Base-by-base conservation (phyloP, 2,329 filamentous ascomycete genomes). In the Aplosporella prunicola region DNA sequence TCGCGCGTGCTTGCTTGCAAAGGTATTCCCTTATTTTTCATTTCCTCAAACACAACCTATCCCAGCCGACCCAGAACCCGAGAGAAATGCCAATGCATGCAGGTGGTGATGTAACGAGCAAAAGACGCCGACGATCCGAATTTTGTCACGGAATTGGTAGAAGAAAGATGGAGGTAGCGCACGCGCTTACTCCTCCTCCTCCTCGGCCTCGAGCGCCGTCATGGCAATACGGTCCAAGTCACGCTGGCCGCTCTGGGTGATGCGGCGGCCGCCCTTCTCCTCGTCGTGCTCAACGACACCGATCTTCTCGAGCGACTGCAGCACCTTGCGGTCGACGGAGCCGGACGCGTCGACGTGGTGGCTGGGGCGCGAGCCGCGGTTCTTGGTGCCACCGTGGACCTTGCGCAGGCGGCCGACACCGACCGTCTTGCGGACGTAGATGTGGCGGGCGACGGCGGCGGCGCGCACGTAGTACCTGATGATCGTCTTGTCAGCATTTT, bases 371-470 rank as follows among this genome's bases (percentile, higher is more conserved):
- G 78, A 78, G 58, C 91, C 91, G 57, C 91, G 87, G 82, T 96
- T 98, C 81, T 93, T 95, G 74, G 83, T 82, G 56, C 78, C 48
- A 43, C 58, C 91, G 79, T 98, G 91, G 51, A 82, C 83, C 76
- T 93, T 94, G 69, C 89, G 83, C 57, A 98, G 80, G 63, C 91
- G 87, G 71, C 91, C 91, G 56, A 98, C 86, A 77, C 91, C 91
- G 64, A 98, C 88, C 48, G 88, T 95, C 79, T 98, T 98, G 74
- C 91, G 84, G 68, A 98, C 77, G 78, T 98, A 98, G 76, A 98
- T 81, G 77, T 96, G 89, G 63, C 88, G 87, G 61, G 91, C 91
- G 64, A 98, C 82, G 52, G 89, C 80, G 57, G 91, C 91, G 59
- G 89, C 88, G 63, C 91, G 88, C 65, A 80, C 65, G 72, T 82